Evolutionary conservation across 2,329 filamentous ascomycete species (phyloP).

Genomic region (Pseudocercospora pini-densiflorae): DNA sequence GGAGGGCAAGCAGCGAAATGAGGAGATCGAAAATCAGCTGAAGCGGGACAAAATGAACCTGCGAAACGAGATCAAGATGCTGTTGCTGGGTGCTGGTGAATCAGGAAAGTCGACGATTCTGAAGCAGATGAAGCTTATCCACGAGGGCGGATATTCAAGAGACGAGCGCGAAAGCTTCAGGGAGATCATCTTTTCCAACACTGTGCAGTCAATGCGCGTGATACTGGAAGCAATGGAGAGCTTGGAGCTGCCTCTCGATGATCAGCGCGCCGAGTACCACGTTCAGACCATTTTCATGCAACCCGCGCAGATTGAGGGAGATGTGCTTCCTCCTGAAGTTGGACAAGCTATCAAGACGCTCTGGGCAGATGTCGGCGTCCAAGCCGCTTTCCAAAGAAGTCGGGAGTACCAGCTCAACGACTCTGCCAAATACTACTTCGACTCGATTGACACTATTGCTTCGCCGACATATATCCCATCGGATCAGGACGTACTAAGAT

Average conservation of each 20-base stretch:
- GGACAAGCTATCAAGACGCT: constrained; percentile 89
- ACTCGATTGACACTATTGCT: constrained; percentile 89
- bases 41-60: constrained; percentile 99
- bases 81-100: constrained; percentile 98
- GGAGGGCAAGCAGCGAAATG: constrained; percentile 99
- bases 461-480: constrained; percentile 92
- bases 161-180: constrained; percentile 76
- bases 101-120: constrained; percentile 93
- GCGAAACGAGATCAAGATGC: constrained; percentile 99
- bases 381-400: constrained; percentile 93
- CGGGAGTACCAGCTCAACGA: constrained; percentile 97
- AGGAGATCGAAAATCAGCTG: constrained; percentile 99
- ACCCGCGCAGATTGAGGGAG: constrained; percentile 93
- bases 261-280: constrained; percentile 93
- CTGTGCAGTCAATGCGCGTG: constrained; percentile 71
- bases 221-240: constrained; percentile 73
- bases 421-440: constrained; percentile 97
- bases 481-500: constrained; percentile 92
- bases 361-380: constrained; percentile 91
- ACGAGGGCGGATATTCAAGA: constrained; percentile 97
- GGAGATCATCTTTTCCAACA: constrained; percentile 75
- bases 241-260: constrained; percentile 79
- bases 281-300: constrained; percentile 99
- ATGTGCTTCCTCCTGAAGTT: constrained; percentile 91
- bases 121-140: constrained; percentile 99